A percentile compares a stretch with the other conserved stretches of the same genome.
These are phyloP conservation scores for Colletotrichum euphorbiae DNA, from an alignment of 2,329 filamentous ascomycete genomes.

Conservation along the genomic window DNA sequence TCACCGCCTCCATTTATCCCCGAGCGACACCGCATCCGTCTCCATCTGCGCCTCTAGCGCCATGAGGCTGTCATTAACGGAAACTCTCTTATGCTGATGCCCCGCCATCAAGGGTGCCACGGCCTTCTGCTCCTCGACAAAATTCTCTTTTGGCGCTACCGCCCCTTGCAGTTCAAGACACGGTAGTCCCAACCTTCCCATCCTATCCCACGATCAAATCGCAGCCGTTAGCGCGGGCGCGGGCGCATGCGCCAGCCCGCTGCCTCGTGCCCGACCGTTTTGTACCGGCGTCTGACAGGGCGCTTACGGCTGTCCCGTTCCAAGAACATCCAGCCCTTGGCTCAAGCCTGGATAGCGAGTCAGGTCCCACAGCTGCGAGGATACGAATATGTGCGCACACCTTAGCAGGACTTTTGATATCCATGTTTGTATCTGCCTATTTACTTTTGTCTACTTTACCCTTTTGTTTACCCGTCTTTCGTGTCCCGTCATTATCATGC, in stretches of 20 bases:
- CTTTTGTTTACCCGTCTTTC: background rate
- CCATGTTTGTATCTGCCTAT: background rate
- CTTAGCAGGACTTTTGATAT: conserved; percentile 5
- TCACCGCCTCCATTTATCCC: conserved; percentile 1
- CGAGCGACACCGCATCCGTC: background rate
- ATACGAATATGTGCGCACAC: background rate
- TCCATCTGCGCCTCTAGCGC: background rate
- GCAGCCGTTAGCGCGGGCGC: conserved; percentile 1
- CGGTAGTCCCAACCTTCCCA: conserved; percentile 1
- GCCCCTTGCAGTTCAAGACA: too few species aligned
- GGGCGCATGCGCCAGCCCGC: conserved; percentile 1
- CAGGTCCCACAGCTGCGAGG: conserved; percentile 3
- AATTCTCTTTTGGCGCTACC: conserved; percentile 9
- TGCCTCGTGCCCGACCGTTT: conserved; percentile 19
- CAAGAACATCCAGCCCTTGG: conserved; percentile 5
- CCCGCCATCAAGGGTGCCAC: conserved; percentile 3
- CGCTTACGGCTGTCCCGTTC: conserved; percentile 23
- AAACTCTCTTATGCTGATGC: conserved; percentile 13
- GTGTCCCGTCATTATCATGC: background rate
- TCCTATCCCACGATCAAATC: background rate
- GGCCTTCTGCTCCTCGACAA: conserved; percentile 10
- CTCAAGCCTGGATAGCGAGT: conserved; percentile 26
- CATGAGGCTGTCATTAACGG: conserved; percentile 7
- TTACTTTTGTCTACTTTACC: background rate
- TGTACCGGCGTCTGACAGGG: conserved; percentile 19